These are phyloP conservation scores for Pseudocercospora pini-densiflorae DNA, from an alignment of 2,329 filamentous ascomycete genomes.

Conservation along the genomic window DNA sequence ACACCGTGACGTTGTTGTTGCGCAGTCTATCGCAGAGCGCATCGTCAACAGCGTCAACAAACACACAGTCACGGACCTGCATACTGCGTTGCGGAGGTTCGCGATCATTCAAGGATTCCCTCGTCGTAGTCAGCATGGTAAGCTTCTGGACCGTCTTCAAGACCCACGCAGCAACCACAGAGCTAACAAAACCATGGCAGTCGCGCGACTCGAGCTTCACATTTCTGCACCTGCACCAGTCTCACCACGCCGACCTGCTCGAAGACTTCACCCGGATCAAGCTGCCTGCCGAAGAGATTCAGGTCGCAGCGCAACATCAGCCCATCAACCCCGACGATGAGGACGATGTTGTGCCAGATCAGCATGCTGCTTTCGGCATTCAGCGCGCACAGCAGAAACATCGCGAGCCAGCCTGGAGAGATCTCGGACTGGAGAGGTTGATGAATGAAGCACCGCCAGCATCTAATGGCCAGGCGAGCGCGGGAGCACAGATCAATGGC, in stretches of 20 bases:
- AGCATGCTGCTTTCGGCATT: slow-evolving; percentile 87
- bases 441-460: slow-evolving; percentile 65
- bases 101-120: neutral
- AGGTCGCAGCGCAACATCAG: slow-evolving; percentile 78
- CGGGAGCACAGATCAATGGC: slow-evolving; percentile 17
- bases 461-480: slow-evolving; percentile 24
- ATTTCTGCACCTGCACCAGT: slow-evolving; percentile 73
- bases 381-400: slow-evolving; percentile 75
- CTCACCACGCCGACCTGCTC: slow-evolving; percentile 76
- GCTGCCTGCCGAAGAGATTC: slow-evolving; percentile 69
- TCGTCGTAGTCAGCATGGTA: slow-evolving; percentile 19
- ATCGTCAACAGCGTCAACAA: neutral
- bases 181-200: slow-evolving; percentile 36
- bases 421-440: slow-evolving; percentile 72
- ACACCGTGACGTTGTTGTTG: neutral
- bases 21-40: neutral
- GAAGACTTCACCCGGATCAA: slow-evolving; percentile 59
- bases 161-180: neutral
- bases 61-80: neutral
- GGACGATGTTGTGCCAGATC: slow-evolving; percentile 85
- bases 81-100: neutral
- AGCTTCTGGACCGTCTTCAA: neutral
- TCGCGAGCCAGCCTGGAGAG: slow-evolving; percentile 77
- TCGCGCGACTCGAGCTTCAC: slow-evolving; percentile 76
- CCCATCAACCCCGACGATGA: slow-evolving; percentile 85